phyloP scores from a whole-genome alignment of 169 alveolate species.

The Cyclospora cayetanensis region DNA sequence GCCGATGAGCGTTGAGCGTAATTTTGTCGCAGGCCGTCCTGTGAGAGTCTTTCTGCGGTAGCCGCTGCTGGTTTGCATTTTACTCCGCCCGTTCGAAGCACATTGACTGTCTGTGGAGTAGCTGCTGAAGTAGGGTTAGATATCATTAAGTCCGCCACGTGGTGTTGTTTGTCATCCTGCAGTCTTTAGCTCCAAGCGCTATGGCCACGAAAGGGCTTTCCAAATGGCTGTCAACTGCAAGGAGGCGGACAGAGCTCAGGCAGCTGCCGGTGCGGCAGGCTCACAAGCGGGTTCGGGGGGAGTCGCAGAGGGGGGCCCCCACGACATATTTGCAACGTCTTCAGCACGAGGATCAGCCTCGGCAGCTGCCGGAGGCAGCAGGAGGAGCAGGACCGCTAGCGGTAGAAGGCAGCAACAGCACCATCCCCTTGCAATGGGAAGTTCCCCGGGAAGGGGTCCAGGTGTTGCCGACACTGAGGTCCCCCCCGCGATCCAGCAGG shows the following conservation, averaged over 20 bases:
- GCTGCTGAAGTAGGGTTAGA: background rate
- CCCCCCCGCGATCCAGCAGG: conserved; percentile 36
- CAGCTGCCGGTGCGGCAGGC: conserved; percentile 29
- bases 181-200: conserved; percentile 65
- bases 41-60: background rate
- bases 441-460: background rate
- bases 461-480: background rate
- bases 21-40: background rate
- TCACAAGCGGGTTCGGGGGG: background rate
- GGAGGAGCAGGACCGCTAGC: background rate
- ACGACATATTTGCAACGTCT: conserved; percentile 1
- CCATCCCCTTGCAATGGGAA: background rate
- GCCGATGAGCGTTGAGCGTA: background rate
- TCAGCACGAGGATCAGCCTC: conserved; percentile 16
- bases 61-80: background rate
- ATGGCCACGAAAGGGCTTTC: conserved; percentile 57
- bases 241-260: conserved; percentile 47
- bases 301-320: background rate
- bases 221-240: conserved; percentile 67
- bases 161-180: background rate
- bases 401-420: conserved; percentile 44
- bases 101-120: background rate
- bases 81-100: too few species aligned
- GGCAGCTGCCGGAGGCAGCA: conserved; percentile 25
- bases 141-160: background rate